Evolutionary conservation across 495 filamentous ascomycete species (phyloP), one percentile per base, ranked within the genome.

Genomic region (Penicillium cataractarum): DNA sequence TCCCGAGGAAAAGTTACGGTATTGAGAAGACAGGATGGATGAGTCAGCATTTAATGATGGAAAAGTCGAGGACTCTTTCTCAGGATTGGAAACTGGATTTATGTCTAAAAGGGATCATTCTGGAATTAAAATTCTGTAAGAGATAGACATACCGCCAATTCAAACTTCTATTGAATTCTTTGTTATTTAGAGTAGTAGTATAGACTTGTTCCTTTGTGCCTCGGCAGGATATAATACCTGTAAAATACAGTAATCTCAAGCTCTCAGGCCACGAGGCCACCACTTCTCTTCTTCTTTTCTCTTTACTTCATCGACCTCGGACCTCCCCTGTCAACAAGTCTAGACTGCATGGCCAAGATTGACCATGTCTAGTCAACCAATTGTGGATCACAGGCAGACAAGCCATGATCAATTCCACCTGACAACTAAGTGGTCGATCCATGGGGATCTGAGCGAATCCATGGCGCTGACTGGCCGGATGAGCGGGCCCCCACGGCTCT

Each of bases 391-490:
- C 24, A 50, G 46, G 24, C 46, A 50, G 22, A 46, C 9, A 24
- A 50, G 46, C 46, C 46, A 50, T 50, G 46, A 50, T 29, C 15
- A n/a, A 29, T 17, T 27, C n/a, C 42, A 27, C 46, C 46, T 21
- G 46, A 26, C 21, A 12, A 29, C 26, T 50, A 15, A n/a, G 46
- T 29, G 46, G 51, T 35, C 51, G 51, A 54, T 54, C 51, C 51
- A 54, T 33, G 29, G 51, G n/a, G 27, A 52, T 52, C 49, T 32
- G 49, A 19, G 15, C 49, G 26, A 15, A 21, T 52, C 49, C 29
- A 13, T 29, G 49, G 49, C 26, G 15, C 15, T 52, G 15, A 52
- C 29, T 52, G 49, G 49, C 12, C 26, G 19, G 51, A 7, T 54
- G 4, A 1, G 9, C 12, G 24, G 17, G 29, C 31, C 27, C 51